phyloP scores from a whole-genome alignment of 148 eudicot genomes.

The Chenopodium formosanum region DNA sequence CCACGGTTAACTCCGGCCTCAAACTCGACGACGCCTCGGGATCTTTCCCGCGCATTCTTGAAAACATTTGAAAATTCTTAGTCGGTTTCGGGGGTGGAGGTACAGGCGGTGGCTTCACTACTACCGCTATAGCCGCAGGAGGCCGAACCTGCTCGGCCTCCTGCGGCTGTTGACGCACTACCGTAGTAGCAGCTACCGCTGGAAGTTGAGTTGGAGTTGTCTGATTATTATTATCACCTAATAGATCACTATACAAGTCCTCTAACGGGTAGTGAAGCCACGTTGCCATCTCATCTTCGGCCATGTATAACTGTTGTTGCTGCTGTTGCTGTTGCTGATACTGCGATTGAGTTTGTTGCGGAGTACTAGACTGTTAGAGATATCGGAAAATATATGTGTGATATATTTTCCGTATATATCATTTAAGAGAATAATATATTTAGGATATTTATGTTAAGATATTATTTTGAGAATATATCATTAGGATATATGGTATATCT shows the following conservation, averaged over 20 bases:
- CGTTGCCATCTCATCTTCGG: conserved; percentile 67
- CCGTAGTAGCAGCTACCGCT: background rate
- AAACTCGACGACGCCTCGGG: conserved; percentile 26
- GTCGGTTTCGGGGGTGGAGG: background rate
- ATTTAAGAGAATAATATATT: too few relatives aligned
- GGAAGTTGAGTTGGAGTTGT: conserved; percentile 9
- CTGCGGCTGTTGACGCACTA: background rate
- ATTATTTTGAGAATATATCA: too few relatives aligned
- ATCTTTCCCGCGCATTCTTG: conserved; percentile 29
- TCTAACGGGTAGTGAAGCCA: conserved; percentile 72
- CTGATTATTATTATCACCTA: conserved; percentile 23
- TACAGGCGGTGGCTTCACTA: conserved; percentile 7
- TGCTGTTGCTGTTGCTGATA: background rate
- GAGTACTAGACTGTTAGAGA: background rate
- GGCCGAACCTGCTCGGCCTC: conserved; percentile 8
- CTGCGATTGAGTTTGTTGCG: conserved; percentile 14
- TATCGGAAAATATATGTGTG: too few relatives aligned
- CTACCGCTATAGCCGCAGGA: conserved; percentile 2
- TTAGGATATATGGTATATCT: too few relatives aligned
- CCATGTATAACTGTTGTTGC: conserved; percentile 37
- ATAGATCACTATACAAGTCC: conserved; percentile 48
- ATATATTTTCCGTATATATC: too few relatives aligned
- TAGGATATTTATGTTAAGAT: too few relatives aligned
- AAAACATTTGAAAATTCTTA: conserved; percentile 40
- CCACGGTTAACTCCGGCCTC: conserved; percentile 38